Evolutionary conservation across 1,139 yeast species (phyloP).

Genomic region (Scheffersomyces quercinus): DNA sequence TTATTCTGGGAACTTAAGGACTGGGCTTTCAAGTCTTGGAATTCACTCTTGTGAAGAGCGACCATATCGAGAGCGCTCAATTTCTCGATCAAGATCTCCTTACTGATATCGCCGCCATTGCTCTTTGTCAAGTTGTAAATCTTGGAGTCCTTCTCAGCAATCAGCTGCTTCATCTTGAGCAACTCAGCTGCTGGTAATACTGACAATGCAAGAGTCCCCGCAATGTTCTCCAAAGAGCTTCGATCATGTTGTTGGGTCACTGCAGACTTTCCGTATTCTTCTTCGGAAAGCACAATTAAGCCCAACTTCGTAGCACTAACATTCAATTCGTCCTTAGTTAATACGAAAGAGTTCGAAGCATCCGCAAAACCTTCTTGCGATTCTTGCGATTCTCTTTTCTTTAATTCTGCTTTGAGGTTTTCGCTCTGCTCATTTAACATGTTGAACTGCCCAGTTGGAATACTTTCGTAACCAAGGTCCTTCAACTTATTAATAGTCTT

Average conservation of each 20-base stretch:
- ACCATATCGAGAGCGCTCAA: conserved; percentile 47
- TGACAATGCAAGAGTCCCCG: too few species aligned
- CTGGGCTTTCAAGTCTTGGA: conserved; percentile 24
- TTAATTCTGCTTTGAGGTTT: conserved; percentile 2
- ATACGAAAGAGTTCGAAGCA: conserved; percentile 36
- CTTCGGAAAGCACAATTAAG: conserved; percentile 31
- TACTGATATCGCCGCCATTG: conserved; percentile 16
- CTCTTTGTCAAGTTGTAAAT: conserved; percentile 25
- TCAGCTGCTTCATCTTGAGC: conserved; percentile 29
- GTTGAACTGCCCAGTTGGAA: too few species aligned
- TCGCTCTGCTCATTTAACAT: not conserved
- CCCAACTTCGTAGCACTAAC: conserved; percentile 37
- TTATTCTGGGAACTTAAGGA: conserved; percentile 10
- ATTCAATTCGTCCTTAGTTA: conserved; percentile 29
- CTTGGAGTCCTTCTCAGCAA: conserved; percentile 35
- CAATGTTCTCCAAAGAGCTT: conserved; percentile 15
- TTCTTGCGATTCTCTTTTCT: conserved; percentile 8
- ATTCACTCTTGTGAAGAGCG: conserved; percentile 29
- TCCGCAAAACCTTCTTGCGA: conserved; percentile 25
- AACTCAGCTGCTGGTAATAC: conserved; percentile 24
- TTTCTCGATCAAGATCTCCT: conserved; percentile 25
- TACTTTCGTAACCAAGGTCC: not conserved
- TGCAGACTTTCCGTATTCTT: conserved; percentile 22
- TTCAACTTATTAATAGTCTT: conserved; percentile 1
- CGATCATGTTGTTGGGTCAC: conserved; percentile 17